These are phyloP conservation scores for Epichloe brachyelytri DNA, from an alignment of 2,329 filamentous ascomycete genomes.

Conservation along the genomic window DNA sequence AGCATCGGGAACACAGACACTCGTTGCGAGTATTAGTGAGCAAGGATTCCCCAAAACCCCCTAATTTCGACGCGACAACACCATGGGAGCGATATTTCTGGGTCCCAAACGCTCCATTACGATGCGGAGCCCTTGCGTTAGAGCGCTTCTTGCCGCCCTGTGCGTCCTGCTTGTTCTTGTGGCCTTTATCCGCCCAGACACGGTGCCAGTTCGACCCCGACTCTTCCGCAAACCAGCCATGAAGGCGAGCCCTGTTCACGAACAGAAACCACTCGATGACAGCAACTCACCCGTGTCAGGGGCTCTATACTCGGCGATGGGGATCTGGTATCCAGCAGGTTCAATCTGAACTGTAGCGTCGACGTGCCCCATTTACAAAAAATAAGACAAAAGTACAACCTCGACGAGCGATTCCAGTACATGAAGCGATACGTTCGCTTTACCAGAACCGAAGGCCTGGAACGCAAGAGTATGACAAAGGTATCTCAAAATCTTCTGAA, in stretches of 20 bases:
- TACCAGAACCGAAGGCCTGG: conserved; percentile 31
- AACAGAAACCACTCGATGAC: conserved; percentile 19
- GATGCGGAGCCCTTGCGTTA: conserved; percentile 35
- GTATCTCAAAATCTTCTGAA: conserved; percentile 34
- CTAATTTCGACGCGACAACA: neutral
- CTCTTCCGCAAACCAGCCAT: conserved; percentile 24
- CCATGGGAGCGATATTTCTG: conserved; percentile 26
- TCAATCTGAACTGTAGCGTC: conserved; percentile 36
- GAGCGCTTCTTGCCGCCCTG: conserved; percentile 30
- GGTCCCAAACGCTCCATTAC: conserved; percentile 28
- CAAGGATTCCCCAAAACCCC: no score
- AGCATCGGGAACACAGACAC: no score
- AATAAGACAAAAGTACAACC: conserved; percentile 32
- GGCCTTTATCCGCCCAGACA: conserved; percentile 28
- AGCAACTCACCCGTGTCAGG: conserved; percentile 9
- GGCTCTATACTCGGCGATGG: conserved; percentile 7
- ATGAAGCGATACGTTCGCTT: conserved; percentile 42
- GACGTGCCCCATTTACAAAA: conserved; percentile 32
- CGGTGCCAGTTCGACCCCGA: conserved; percentile 26
- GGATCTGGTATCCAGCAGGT: conserved; percentile 10
- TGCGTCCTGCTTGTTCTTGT: conserved; percentile 29
- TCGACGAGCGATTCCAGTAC: conserved; percentile 41
- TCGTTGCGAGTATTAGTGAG: no score
- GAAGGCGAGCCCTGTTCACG: conserved; percentile 14
- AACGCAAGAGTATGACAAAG: conserved; percentile 38